phyloP scores from a whole-genome alignment of 2,329 filamentous ascomycete genomes.

The Iodosphaeria phyllophila region DNA sequence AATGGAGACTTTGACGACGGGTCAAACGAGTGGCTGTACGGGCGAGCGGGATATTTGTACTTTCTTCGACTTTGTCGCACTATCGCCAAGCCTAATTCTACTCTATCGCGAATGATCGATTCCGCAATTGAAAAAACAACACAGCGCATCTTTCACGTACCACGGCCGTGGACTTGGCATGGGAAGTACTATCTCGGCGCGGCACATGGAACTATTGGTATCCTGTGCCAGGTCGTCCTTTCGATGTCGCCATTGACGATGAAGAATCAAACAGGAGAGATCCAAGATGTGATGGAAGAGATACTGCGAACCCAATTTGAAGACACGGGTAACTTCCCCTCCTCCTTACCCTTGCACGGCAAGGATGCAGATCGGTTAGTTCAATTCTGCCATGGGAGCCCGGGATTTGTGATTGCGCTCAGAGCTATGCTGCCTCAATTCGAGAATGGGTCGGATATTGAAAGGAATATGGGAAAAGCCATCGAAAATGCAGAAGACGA shows the following conservation, averaged over 20 bases:
- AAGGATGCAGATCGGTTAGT: conserved; percentile 20
- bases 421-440: conserved; percentile 35
- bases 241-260: conserved; percentile 36
- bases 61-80: conserved; percentile 40
- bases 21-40: conserved; percentile 45
- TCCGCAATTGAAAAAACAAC: conserved; percentile 36
- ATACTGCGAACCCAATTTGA: conserved; percentile 40
- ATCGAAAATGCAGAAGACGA: conserved; percentile 31
- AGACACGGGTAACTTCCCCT: conserved; percentile 47
- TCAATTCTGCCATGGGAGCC: conserved; percentile 50
- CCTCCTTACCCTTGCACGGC: conserved; percentile 27
- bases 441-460: conserved; percentile 29
- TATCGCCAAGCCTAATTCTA: conserved; percentile 22
- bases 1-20: conserved; percentile 24
- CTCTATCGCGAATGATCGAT: conserved; percentile 28
- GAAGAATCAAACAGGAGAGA: too few relatives aligned
- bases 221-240: conserved; percentile 48
- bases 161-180: conserved; percentile 41
- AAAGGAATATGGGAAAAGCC: conserved; percentile 30
- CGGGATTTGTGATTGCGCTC: conserved; percentile 41
- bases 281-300: conserved; percentile 31
- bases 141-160: conserved; percentile 36
- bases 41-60: conserved; percentile 49
- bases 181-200: conserved; percentile 45
- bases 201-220: conserved; percentile 49